Base-by-base conservation (phyloP, 306 rosid species). In the Acacia melanoxylon region DNA sequence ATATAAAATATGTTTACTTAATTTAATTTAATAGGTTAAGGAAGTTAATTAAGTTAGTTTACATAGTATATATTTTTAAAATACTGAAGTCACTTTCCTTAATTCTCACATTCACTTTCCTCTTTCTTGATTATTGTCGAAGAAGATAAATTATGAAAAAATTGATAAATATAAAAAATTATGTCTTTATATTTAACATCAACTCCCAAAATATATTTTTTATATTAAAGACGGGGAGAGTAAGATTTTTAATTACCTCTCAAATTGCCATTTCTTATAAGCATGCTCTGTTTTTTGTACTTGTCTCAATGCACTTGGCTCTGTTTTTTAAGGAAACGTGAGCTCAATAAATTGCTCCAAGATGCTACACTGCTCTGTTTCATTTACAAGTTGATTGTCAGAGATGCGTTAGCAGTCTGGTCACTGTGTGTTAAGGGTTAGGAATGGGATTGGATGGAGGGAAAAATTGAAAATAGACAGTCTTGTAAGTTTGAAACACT, bases 401-500 rank as follows among this genome's bases (percentile, higher is more conserved):
- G 20, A 76, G 44, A 62, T 70, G 56, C 73, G 51, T 45, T 37
- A 80, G 87, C 27, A 76, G 44, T 8, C 24, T 27, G 44, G 22
- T 72, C 68, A 72, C 72, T 44, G 77, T 20, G 44, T 42, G 61
- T 72, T 24, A 24, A 31, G 68, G 61, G 76, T 49, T 72, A 73
- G 68, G 49, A 67, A 66, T 61, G 73, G 69, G 68, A 67, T 46
- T 61, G 73, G 69, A 74, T 59, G 31, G 24, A 52, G 58, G 11
- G 46, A 27, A 51, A 51, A 51, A 14, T 22, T 51, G 58, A 14
- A 74, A 72, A 59, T 24, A 68, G 77, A 15, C 40, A 81, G 5
- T 78, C 45, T 67, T 78, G 45, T 35, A 33, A 66, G 45, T 66
- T 65, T 49, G 81, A 81, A 27, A 72, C 63, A 48, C 66, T 68